A percentile compares a stretch with the other conserved stretches of the same genome.
phyloP scores from a whole-genome alignment of 2,329 filamentous ascomycete genomes.

The Fusarium lyarnte region DNA sequence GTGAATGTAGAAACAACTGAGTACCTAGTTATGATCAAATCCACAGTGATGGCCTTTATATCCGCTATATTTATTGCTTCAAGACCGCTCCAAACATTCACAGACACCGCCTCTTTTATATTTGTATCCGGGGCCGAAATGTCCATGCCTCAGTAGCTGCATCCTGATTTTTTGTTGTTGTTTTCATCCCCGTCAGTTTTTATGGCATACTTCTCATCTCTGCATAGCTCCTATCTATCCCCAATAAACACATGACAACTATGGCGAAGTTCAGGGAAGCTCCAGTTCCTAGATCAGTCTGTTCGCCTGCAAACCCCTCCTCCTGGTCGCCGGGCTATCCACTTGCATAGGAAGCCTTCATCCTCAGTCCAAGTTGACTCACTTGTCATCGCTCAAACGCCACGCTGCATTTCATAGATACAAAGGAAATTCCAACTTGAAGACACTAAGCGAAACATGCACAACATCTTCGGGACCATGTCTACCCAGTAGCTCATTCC shows the following conservation, averaged over 20 bases:
- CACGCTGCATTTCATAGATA: constrained; percentile 43
- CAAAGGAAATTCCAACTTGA: constrained; percentile 37
- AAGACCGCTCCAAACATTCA: background rate
- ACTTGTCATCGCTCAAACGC: constrained; percentile 42
- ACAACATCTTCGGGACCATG: background rate
- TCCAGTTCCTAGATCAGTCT: constrained; percentile 39
- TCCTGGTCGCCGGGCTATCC: constrained; percentile 1
- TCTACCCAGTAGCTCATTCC: background rate
- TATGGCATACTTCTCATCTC: constrained; percentile 11
- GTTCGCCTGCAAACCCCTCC: constrained; percentile 21
- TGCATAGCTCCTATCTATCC: background rate
- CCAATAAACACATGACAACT: constrained; percentile 10
- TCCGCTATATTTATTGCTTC: background rate
- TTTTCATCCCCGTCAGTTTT: background rate
- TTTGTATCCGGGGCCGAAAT: background rate
- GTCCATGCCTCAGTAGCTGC: background rate
- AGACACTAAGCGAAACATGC: background rate
- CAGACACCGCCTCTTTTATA: background rate
- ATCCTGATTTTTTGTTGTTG: background rate
- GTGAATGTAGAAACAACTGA: background rate
- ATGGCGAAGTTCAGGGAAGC: constrained; percentile 21
- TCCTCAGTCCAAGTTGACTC: constrained; percentile 30
- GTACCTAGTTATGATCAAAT: background rate
- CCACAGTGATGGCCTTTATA: background rate
- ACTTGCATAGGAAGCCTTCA: constrained; percentile 22